Conservation (phyloP, 148 eudicot species). For the Chenopodium album region DNA sequence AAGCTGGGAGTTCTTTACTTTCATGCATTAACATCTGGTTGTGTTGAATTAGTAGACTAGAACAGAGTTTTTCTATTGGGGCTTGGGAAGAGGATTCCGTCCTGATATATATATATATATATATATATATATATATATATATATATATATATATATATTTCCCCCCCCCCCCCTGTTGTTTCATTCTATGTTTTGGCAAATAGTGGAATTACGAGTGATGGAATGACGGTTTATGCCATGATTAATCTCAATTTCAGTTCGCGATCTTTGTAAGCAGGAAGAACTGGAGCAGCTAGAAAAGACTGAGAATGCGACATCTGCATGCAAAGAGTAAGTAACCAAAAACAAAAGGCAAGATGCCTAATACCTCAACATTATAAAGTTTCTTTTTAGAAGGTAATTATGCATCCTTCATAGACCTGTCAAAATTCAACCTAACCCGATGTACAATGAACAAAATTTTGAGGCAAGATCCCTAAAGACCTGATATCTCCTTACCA, state of each 20-base stretch:
- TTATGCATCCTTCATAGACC: not conserved
- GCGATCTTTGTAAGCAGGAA: constrained; percentile 45
- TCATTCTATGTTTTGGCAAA: not conserved
- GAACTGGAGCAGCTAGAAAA: constrained; percentile 79
- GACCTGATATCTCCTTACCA: no score
- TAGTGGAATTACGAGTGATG: not conserved
- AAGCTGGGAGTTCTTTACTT: no score
- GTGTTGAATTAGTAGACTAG: not conserved
- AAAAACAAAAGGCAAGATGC: constrained; percentile 1
- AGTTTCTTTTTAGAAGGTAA: not conserved
- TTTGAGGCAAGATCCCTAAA: no score
- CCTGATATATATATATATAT: no score
- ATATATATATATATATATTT: no score
- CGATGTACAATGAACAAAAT: no score
- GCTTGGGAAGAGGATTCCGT: not conserved
- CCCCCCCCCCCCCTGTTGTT: not conserved
- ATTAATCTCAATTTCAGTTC: constrained; percentile 15
- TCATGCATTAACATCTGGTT: not conserved
- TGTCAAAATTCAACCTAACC: no score
- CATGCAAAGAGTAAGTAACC: constrained; percentile 72
- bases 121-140: no score
- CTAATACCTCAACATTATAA: not conserved
- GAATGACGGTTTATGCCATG: not conserved
- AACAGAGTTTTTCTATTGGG: not conserved
- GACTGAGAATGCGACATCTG: constrained; percentile 62